A percentile compares a stretch with the other conserved stretches of the same genome.
These are phyloP conservation scores for Stropharia rugosoannulata DNA, from an alignment of 768 basidiomycete species.

Conservation along the genomic window DNA sequence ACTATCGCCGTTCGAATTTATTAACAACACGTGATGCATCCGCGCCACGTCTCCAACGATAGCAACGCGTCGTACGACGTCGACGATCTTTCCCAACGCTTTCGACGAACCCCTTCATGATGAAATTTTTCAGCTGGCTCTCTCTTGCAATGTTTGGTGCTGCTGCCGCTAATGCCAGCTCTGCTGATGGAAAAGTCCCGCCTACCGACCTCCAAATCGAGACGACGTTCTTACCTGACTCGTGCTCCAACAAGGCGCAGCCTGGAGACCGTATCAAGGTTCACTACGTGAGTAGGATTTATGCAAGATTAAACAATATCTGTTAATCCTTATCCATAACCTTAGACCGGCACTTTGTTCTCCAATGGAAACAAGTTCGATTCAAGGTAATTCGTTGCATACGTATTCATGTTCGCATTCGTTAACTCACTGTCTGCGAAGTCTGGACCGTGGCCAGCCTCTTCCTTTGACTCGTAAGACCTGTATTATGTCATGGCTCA, in stretches of 20 bases:
- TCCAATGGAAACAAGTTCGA: conserved; percentile 83
- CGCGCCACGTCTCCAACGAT: too few relatives aligned
- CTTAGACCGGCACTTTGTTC: conserved; percentile 81
- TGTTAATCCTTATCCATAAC: background rate
- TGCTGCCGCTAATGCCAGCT: conserved; percentile 38
- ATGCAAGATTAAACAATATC: background rate
- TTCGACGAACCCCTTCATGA: conserved; percentile 25
- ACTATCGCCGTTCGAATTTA: too few relatives aligned
- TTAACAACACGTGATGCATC: too few relatives aligned
- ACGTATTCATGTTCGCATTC: background rate
- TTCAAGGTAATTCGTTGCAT: conserved; percentile 59
- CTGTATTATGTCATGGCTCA: background rate
- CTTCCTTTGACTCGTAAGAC: conserved; percentile 71
- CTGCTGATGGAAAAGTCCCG: conserved; percentile 22
- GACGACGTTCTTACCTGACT: conserved; percentile 55
- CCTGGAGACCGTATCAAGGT: conserved; percentile 68
- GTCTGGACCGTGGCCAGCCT: conserved; percentile 71
- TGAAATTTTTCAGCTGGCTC: conserved; percentile 53
- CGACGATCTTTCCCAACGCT: too few relatives aligned
- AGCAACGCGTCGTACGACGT: too few relatives aligned
- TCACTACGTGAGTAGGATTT: conserved; percentile 61
- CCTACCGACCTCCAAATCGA: conserved; percentile 63
- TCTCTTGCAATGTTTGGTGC: conserved; percentile 47
- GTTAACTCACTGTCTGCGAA: conserved; percentile 21
- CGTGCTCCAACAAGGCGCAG: conserved; percentile 52